Base-by-base conservation (phyloP, 2,329 filamentous ascomycete genomes). In the Trichoderma sp. region DNA sequence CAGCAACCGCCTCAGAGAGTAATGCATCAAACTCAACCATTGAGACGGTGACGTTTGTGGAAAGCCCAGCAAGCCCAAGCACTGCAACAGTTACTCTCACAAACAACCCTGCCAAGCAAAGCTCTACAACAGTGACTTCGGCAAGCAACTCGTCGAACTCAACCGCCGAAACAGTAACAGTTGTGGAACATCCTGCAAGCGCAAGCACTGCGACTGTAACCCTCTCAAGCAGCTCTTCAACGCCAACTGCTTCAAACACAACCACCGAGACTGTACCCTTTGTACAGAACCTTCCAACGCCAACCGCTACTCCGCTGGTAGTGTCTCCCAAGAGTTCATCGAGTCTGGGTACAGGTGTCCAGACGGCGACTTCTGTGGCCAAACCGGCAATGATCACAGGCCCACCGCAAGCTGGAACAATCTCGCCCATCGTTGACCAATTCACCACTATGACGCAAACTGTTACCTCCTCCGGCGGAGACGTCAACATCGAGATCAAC, bases 401-500 rank as follows among this genome's bases (percentile, higher is more conserved):
- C 38, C 76, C 80, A 21, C 76, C 77, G 18, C 75, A 77, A 29
- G 31, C 35, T 16, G 72, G 76, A 24, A 79, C 78, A 0, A 27
- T 77, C n/a, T 67, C 77, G 0, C 50, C 75, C n/a, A 77, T 29
- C 45, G 35, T 67, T 18, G 76, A 75, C 29, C 76, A 79, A 31
- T 80, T 78, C 69, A 75, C 62, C 31, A 81, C 81, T 2, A 68
- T 81, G 16, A 79, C 79, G 18, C 76, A 79, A 33, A 80, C 79
- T 9, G 78, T 80, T 8, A n/a, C 41, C 41, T 72, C 53, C 33
- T 77, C 77, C 18, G 78, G 77, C 9, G 76, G 76, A 2, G 78
- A 76, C 16, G 72, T 81, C 71, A 81, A 82, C 21, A 80, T 84
- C 31, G 80, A 84, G 56, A 79, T 83, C 59, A 81, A 80, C 75